A percentile compares a stretch with the other conserved stretches of the same genome.
These are phyloP conservation scores for Linanthus parryae DNA, from an alignment of 148 eudicot species.

Conservation along the genomic window DNA sequence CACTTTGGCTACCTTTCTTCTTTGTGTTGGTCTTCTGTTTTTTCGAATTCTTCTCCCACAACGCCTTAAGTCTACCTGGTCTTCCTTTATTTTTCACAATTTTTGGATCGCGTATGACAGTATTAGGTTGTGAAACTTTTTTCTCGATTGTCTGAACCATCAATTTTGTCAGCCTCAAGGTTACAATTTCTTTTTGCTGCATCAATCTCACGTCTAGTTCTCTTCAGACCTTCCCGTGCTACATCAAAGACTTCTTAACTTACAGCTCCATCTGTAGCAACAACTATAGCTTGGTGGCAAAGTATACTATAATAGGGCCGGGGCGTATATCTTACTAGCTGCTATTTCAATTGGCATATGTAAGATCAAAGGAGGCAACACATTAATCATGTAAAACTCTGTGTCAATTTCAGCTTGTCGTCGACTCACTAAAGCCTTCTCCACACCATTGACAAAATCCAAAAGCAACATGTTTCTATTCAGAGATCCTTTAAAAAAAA, in stretches of 20 bases:
- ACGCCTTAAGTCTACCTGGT: not conserved
- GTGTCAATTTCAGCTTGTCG: not conserved
- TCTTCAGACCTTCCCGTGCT: not conserved
- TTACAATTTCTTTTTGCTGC: not conserved
- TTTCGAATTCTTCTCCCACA: not conserved
- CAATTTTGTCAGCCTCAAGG: not conserved
- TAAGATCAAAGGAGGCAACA: not conserved
- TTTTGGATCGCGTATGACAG: not conserved
- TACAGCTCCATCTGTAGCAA: not conserved
- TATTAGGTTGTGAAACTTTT: not conserved
- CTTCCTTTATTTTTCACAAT: not conserved
- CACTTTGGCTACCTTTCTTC: too few species aligned
- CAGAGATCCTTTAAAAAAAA: conserved; percentile 9
- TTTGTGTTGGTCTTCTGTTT: too few species aligned
- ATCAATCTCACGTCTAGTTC: not conserved
- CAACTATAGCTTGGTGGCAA: not conserved
- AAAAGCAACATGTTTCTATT: not conserved
- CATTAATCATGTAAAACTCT: not conserved
- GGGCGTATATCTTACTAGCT: not conserved
- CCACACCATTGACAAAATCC: not conserved
- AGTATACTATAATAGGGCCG: not conserved
- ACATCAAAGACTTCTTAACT: not conserved
- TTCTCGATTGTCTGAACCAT: not conserved
- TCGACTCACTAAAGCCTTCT: not conserved
- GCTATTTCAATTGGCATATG: not conserved